Percentiles rank a stretch among this genome's conserved stretches.
phyloP scores from a whole-genome alignment of 2,329 filamentous ascomycete species.

The Cordyceps militaris region DNA sequence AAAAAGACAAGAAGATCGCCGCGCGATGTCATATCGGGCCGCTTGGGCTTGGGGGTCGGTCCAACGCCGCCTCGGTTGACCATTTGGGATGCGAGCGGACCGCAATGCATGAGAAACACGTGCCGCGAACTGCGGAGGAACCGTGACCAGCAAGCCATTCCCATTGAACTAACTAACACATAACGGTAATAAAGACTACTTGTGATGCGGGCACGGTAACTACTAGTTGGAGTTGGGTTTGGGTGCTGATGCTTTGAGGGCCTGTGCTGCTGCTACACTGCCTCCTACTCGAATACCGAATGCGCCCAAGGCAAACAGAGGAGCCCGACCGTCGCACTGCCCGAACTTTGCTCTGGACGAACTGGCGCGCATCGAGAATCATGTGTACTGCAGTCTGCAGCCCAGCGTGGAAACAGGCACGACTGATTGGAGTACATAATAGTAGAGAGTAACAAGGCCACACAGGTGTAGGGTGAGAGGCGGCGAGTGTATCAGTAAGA shows the following conservation, averaged over 20 bases:
- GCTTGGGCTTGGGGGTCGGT: neutral
- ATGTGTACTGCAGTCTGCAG: neutral
- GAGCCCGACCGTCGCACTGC: neutral
- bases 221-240: neutral
- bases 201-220: neutral
- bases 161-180: no score
- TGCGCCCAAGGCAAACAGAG: no score
- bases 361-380: neutral
- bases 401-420: no score
- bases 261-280: neutral
- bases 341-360: neutral
- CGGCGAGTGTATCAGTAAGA: neutral
- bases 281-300: neutral
- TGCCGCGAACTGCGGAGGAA: neutral
- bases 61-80: slow-evolving; percentile 2
- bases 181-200: no score
- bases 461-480: neutral
- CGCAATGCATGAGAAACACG: neutral
- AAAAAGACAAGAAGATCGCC: no score
- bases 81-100: neutral
- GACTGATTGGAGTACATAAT: no score
- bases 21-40: neutral
- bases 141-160: no score
- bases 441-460: no score
- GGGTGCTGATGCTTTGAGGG: neutral